phyloP scores from a whole-genome alignment of 164 flowering plant genomes.

The Houttuynia cordata region DNA sequence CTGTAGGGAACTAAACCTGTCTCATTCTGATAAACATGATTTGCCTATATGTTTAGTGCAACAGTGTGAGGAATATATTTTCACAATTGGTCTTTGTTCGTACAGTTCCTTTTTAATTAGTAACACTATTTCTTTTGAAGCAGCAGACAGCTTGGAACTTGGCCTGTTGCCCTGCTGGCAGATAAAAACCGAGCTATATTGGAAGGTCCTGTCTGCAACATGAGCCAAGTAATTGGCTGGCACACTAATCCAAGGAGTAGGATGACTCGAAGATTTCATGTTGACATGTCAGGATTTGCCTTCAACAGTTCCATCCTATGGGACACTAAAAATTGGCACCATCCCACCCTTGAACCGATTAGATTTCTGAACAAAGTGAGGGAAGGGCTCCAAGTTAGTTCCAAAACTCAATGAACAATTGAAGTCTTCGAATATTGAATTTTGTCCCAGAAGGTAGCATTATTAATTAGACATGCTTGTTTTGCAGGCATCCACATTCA shows the following conservation, averaged over 20 bases:
- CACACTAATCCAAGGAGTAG: conserved; percentile 24
- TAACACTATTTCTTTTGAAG: no score
- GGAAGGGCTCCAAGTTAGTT: conserved; percentile 48
- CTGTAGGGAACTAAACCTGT: no score
- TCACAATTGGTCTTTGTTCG: no score
- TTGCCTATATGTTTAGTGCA: no score
- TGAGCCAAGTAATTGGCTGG: conserved; percentile 75
- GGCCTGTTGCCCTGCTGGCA: conserved; percentile 56
- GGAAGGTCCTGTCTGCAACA: conserved; percentile 82
- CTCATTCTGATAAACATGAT: no score
- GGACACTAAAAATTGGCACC: conserved; percentile 84
- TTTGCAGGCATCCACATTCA: conserved; percentile 53
- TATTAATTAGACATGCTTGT: neutral
- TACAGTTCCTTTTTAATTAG: no score
- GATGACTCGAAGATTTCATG: conserved; percentile 53
- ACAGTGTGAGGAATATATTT: no score
- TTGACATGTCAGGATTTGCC: conserved; percentile 75
- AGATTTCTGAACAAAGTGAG: conserved; percentile 49
- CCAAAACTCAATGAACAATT: neutral
- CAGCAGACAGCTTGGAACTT: conserved; percentile 74
- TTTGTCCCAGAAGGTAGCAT: neutral
- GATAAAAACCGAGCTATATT: conserved; percentile 18
- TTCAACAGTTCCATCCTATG: conserved; percentile 84
- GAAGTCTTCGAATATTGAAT: neutral
- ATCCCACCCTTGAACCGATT: conserved; percentile 50